Percentiles rank a stretch among this genome's conserved stretches.
phyloP scores from a whole-genome alignment of 169 alveolate species.

The Plasmodium cynomolgi region DNA sequence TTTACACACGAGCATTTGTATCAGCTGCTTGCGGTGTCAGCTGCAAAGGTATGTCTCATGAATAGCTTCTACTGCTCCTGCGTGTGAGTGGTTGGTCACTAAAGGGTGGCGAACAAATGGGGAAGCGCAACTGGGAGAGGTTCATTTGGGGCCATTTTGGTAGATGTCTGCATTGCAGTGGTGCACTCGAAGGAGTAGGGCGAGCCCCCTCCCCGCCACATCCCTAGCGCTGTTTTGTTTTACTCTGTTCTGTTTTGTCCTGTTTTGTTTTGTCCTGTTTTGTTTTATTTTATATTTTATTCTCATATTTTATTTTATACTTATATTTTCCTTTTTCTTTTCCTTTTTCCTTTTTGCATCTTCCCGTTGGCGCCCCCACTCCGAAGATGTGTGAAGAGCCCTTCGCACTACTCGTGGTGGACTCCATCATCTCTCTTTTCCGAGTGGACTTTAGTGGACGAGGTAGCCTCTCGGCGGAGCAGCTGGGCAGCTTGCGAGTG shows the following conservation, averaged over 20 bases:
- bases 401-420: conserved; percentile 95
- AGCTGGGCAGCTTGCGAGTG: not conserved
- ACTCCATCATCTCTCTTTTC: conserved; percentile 91
- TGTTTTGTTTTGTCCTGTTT: too few relatives aligned
- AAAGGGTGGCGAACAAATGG: not conserved
- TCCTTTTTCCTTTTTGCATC: not conserved
- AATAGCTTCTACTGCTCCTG: too few relatives aligned
- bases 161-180: not conserved
- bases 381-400: conserved; percentile 88
- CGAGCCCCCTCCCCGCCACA: too few relatives aligned
- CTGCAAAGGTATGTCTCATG: conserved; percentile 72
- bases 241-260: too few relatives aligned
- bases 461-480: conserved; percentile 71
- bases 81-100: not conserved
- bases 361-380: not conserved
- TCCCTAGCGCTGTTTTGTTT: too few relatives aligned
- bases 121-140: not conserved
- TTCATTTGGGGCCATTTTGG: not conserved
- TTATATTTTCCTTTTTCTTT: not conserved
- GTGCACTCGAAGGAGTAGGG: not conserved
- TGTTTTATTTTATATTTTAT: too few relatives aligned
- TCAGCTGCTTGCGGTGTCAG: conserved; percentile 52
- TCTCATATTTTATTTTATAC: not conserved
- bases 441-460: conserved; percentile 93
- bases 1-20: conserved; percentile 87